These are phyloP conservation scores for Corylus avellana DNA, from an alignment of 306 rosid genomes.

Conservation along the genomic window DNA sequence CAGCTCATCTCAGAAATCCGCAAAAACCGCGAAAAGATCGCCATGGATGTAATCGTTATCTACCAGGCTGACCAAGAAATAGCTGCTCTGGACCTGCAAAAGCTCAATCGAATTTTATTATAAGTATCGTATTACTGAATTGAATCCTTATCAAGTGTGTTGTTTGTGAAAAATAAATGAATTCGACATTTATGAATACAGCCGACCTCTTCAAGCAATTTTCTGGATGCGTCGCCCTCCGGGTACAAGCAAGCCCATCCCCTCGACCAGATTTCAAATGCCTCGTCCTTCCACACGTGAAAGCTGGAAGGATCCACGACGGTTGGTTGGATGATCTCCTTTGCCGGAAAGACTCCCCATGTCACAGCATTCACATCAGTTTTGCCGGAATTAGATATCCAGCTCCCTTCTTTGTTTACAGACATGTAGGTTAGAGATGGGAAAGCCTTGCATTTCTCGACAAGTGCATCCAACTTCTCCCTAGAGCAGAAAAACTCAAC, in stretches of 20 bases:
- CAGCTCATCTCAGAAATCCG: slow-evolving; percentile 47
- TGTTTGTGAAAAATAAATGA: slow-evolving; percentile 7
- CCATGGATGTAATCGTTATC: slow-evolving; percentile 77
- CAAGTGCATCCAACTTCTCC: slow-evolving; percentile 68
- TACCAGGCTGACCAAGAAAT: slow-evolving; percentile 94
- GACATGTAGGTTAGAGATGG: slow-evolving; percentile 83
- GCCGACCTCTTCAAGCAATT: slow-evolving; percentile 82
- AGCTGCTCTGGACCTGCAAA: slow-evolving; percentile 69
- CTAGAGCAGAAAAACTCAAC: slow-evolving; percentile 91
- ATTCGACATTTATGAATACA: background rate
- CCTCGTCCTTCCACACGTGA: slow-evolving; percentile 91
- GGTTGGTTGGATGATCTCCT: slow-evolving; percentile 93
- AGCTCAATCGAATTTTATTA: slow-evolving; percentile 7
- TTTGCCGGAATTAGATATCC: slow-evolving; percentile 70
- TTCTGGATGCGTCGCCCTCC: slow-evolving; percentile 73
- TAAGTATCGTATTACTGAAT: background rate
- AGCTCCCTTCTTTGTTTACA: slow-evolving; percentile 71
- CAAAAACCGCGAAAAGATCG: slow-evolving; percentile 67
- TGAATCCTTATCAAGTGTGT: background rate
- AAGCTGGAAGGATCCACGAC: slow-evolving; percentile 92
- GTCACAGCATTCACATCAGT: slow-evolving; percentile 89
- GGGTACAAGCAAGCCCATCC: slow-evolving; percentile 84
- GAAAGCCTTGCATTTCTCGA: slow-evolving; percentile 65
- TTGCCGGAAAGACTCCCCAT: slow-evolving; percentile 97
- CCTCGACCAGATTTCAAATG: slow-evolving; percentile 90